A percentile compares a stretch with the other conserved stretches of the same genome.
These are phyloP conservation scores for Thalassiosira pacifica DNA, from an alignment of 352 stramenopile species.

Conservation along the genomic window DNA sequence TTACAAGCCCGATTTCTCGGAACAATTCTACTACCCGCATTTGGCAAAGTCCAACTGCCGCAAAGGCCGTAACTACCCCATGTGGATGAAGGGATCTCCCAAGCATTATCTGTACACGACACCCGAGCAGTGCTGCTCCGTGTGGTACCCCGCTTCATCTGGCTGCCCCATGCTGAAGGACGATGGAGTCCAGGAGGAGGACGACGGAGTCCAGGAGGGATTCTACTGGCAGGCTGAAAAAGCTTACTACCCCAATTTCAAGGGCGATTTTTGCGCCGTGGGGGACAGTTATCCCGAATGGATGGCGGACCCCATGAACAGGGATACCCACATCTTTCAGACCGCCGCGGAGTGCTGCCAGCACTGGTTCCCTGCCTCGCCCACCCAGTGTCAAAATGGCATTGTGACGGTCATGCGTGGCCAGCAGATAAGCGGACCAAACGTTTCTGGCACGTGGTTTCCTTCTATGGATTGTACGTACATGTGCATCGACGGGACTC, in stretches of 20 bases:
- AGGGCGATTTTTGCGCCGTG: conserved; percentile 18
- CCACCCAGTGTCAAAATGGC: conserved; percentile 16
- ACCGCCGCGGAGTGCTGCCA: conserved; percentile 23
- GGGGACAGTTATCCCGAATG: conserved; percentile 36
- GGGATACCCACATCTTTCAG: conserved; percentile 23
- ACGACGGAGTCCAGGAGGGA: conserved; percentile 37
- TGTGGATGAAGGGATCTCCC: conserved; percentile 22
- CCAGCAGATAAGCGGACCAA: conserved; percentile 8
- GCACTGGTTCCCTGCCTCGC: conserved; percentile 9
- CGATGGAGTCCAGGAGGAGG: conserved; percentile 33
- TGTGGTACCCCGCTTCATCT: conserved; percentile 4
- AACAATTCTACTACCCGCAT: conserved; percentile 35
- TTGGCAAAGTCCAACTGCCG: conserved; percentile 26
- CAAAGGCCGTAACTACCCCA: conserved; percentile 29
- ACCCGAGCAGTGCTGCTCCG: conserved; percentile 20
- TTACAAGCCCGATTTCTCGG: conserved; percentile 9
- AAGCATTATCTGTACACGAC: conserved; percentile 46
- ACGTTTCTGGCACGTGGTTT: conserved; percentile 23
- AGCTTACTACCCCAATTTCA: conserved; percentile 29
- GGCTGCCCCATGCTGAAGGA: conserved; percentile 22
- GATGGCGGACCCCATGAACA: conserved; percentile 31
- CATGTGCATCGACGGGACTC: conserved; percentile 29
- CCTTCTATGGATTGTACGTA: conserved; percentile 17
- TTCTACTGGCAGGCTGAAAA: conserved; percentile 26
- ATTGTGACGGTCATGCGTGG: conserved; percentile 8